Evolutionary conservation across 2,329 filamentous ascomycete species (phyloP).

Genomic region (Cladosporium austrohemisphaericum): DNA sequence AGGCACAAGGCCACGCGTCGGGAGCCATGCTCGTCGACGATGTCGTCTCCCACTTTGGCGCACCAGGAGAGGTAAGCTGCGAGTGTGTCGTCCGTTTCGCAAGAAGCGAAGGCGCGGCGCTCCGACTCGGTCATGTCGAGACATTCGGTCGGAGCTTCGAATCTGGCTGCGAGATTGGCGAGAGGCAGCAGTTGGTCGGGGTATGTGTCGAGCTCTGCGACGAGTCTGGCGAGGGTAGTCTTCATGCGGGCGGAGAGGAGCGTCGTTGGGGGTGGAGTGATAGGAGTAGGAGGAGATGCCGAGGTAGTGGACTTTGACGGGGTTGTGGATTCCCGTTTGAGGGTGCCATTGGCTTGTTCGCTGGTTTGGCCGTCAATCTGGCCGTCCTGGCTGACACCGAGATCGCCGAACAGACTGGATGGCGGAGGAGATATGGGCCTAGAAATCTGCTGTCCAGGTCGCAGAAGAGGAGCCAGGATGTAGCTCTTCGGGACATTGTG

Average conservation of each 20-base stretch:
- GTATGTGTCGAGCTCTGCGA: neutral
- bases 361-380: neutral
- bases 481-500: neutral
- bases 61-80: neutral
- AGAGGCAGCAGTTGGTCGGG: neutral
- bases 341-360: too few relatives aligned
- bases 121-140: neutral
- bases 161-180: neutral
- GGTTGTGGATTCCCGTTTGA: too few relatives aligned
- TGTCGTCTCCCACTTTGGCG: neutral
- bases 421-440: neutral
- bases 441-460: conserved; percentile 3
- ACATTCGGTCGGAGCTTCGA: neutral
- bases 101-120: neutral
- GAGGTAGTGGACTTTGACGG: neutral
- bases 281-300: neutral
- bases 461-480: neutral
- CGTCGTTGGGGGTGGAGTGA: neutral
- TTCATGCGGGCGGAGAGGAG: conserved; percentile 5
- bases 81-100: neutral
- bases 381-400: neutral
- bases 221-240: neutral
- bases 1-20: neutral
- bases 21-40: neutral
- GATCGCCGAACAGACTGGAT: neutral